These are phyloP conservation scores for Pleurotus pulmonarius DNA, from an alignment of 768 basidiomycete genomes.

Conservation along the genomic window DNA sequence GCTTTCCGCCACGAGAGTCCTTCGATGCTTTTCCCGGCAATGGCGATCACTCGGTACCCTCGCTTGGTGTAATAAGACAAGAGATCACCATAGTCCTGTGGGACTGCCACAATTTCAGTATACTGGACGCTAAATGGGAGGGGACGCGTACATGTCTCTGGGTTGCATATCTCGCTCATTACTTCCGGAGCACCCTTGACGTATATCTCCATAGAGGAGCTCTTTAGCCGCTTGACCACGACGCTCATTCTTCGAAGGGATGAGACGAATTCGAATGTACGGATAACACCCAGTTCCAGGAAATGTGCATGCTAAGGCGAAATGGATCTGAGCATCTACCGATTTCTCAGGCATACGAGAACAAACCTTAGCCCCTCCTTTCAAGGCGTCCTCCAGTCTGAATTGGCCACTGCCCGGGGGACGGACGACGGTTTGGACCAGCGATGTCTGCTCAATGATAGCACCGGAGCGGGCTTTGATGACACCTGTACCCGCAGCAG, in stretches of 20 bases:
- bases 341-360: neutral
- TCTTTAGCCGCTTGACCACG: conserved; percentile 91
- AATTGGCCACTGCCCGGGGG: conserved; percentile 94
- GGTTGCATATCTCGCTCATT: conserved; percentile 93
- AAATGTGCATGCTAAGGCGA: conserved; percentile 84
- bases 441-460: conserved; percentile 70
- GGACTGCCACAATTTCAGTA: conserved; percentile 53
- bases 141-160: conserved; percentile 71
- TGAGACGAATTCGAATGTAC: conserved; percentile 96
- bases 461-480: conserved; percentile 62
- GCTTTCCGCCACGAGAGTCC: conserved; percentile 96
- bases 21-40: conserved; percentile 94
- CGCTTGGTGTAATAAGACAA: conserved; percentile 95
- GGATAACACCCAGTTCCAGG: conserved; percentile 92
- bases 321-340: neutral
- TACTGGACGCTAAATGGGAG: neutral
- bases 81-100: conserved; percentile 93
- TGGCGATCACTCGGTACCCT: conserved; percentile 96
- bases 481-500: conserved; percentile 61
- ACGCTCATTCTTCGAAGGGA: conserved; percentile 95
- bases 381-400: conserved; percentile 89
- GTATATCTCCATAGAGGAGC: conserved; percentile 94
- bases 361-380: conserved; percentile 71
- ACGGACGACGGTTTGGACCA: conserved; percentile 95
- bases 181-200: conserved; percentile 99